These are phyloP conservation scores for Malus hybrid DNA, from an alignment of 331 rosid species.

Conservation along the genomic window DNA sequence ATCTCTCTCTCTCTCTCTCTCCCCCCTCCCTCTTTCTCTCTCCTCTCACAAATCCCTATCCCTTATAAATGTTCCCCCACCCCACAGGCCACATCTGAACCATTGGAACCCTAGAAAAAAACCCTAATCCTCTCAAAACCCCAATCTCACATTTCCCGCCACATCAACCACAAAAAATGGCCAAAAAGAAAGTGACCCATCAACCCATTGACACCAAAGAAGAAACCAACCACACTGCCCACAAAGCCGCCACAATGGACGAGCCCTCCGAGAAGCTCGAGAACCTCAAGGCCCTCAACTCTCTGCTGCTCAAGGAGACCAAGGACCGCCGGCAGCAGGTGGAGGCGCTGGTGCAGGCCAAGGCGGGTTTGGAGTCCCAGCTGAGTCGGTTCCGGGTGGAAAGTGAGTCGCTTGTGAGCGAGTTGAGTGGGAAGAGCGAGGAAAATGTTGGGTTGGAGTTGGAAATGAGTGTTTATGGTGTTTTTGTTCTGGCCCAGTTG, in stretches of 20 bases:
- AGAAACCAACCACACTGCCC: background rate
- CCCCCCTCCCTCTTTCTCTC: background rate
- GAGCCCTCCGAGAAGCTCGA: conserved; percentile 38
- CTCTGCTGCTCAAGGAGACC: conserved; percentile 54
- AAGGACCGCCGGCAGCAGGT: conserved; percentile 36
- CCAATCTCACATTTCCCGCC: conserved; percentile 8
- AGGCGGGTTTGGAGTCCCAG: conserved; percentile 26
- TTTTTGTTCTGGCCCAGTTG: conserved; percentile 28
- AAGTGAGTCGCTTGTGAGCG: conserved; percentile 18
- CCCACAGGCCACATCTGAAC: conserved; percentile 1
- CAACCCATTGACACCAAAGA: conserved; percentile 16
- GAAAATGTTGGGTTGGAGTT: conserved; percentile 23
- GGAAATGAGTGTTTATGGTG: conserved; percentile 28
- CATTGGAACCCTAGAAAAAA: conserved; percentile 12
- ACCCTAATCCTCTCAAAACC: conserved; percentile 15
- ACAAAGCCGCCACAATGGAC: conserved; percentile 17
- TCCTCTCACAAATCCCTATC: background rate
- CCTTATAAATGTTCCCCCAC: background rate
- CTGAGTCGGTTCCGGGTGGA: conserved; percentile 20
- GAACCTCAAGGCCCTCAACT: conserved; percentile 62
- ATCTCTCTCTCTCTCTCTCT: background rate
- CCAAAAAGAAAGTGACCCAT: conserved; percentile 57
- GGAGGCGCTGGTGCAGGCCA: conserved; percentile 24
- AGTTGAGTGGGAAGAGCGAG: conserved; percentile 12
- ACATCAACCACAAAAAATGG: conserved; percentile 39